Evolutionary conservation across 2,329 filamentous ascomycete genomes (phyloP).

Genomic region (Pyrenophora graminea): DNA sequence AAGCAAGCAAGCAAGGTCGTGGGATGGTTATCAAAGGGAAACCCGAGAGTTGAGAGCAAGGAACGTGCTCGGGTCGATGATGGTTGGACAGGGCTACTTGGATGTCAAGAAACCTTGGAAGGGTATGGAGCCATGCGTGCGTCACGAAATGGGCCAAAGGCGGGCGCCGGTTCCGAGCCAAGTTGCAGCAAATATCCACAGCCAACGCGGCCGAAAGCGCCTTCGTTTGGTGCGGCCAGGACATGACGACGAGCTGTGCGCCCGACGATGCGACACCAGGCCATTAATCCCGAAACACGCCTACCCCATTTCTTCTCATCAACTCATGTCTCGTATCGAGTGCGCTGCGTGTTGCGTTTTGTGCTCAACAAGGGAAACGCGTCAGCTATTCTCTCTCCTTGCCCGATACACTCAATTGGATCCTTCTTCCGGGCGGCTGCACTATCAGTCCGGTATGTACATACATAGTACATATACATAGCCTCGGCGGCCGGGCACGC

Average conservation of each 20-base stretch:
- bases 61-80: conserved; percentile 6
- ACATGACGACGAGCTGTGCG: conserved; percentile 11
- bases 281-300: not conserved
- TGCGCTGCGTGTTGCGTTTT: too few relatives aligned
- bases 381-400: not conserved
- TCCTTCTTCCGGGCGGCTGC: too few relatives aligned
- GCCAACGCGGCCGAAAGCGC: not conserved
- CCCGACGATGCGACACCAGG: not conserved
- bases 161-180: not conserved
- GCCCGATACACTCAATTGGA: too few relatives aligned
- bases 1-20: not conserved
- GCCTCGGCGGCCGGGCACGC: too few relatives aligned
- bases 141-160: conserved; percentile 5
- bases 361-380: not conserved
- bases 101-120: too few relatives aligned
- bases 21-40: conserved; percentile 2
- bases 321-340: too few relatives aligned
- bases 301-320: too few relatives aligned
- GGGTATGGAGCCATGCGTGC: not conserved
- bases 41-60: not conserved
- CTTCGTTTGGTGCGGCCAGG: not conserved
- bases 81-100: not conserved
- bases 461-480: too few relatives aligned
- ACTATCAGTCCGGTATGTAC: too few relatives aligned
- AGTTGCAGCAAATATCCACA: too few relatives aligned